Evolutionary conservation across 176 grass and related monocot species (phyloP).

Genomic region (Neostapfia colusana): DNA sequence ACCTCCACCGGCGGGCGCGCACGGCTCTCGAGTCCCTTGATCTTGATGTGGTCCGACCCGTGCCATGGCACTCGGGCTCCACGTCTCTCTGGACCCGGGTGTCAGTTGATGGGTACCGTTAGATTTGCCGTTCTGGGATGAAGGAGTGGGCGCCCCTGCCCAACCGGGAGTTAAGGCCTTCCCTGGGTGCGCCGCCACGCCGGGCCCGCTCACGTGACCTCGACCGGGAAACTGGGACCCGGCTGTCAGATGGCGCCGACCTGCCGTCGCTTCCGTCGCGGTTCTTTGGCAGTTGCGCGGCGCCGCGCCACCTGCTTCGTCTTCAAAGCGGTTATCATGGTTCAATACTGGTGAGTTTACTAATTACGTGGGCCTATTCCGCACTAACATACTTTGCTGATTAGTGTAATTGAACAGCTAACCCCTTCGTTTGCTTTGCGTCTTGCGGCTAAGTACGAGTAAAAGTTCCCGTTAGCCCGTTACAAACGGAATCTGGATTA

Average conservation of each 20-base stretch:
- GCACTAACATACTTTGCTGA: no score
- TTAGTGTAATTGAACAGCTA: no score
- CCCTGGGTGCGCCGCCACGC: neutral
- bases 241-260: neutral
- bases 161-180: neutral
- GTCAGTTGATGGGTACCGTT: neutral
- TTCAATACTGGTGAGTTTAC: neutral
- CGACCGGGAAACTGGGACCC: neutral
- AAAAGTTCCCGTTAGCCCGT: no score
- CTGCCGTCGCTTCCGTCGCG: neutral
- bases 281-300: no score
- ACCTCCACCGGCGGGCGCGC: slow-evolving; percentile 9
- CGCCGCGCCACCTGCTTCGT: neutral
- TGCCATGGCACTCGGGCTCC: neutral
- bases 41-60: no score
- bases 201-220: neutral
- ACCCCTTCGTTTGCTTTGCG: no score
- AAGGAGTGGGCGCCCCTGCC: neutral
- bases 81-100: neutral
- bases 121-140: neutral
- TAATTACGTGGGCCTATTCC: neutral
- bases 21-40: neutral
- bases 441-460: no score
- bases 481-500: no score
- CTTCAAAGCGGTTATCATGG: neutral